Base-by-base conservation (phyloP, 805 yeast genomes). In the Ogataea neopini region DNA sequence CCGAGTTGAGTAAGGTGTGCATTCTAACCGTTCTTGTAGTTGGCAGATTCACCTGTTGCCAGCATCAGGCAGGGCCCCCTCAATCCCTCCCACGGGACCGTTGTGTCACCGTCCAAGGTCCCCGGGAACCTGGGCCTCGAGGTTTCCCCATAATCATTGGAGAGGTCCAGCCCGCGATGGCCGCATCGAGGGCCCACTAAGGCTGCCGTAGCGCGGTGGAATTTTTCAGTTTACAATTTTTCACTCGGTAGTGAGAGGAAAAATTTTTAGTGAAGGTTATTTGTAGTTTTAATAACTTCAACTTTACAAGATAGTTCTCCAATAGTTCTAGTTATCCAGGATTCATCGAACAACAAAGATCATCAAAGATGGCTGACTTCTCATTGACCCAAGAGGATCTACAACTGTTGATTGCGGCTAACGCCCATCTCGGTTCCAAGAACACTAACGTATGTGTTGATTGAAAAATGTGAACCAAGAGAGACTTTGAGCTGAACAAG, bases 381-480 rank as follows among this genome's bases (percentile, higher is more conserved):
- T 64, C 68, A 41, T 61, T 66, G 57, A 89, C 97, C 76, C 89
- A 90, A 77, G 97, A 89, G 81, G 97, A 91, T 80, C 96, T 96
- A 80, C 94, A 94, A 84, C 88, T 92, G 75, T 84, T 94, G 79
- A 86, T 94, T 81, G 98, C 99, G 76, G 99, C 99, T 76, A 92
- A 92, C 89, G 88, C 85, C 71, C 99, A 94, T 84, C 86, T 94
- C 76, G 99, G 99, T 78, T 85, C 98, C 75, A 94, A 94, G 89
- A 94, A 94, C 89, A 96, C 92, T 76, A 97, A 91, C 83, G 96
- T 87, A 84, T 78, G 91, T 83, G 32, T 6, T 22, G 13, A 19
- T 34, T 3, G 13, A 36, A 29, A 19, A 30, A 14, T 29, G 30
- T 20, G 38, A 40, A 22, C 19, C 34, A 25, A 23, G 40, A 26